Percentiles rank a stretch among this genome's conserved stretches.
Evolutionary conservation across 495 filamentous ascomycete genomes (phyloP).

Genomic region (Tuber microsphaerosporum): DNA sequence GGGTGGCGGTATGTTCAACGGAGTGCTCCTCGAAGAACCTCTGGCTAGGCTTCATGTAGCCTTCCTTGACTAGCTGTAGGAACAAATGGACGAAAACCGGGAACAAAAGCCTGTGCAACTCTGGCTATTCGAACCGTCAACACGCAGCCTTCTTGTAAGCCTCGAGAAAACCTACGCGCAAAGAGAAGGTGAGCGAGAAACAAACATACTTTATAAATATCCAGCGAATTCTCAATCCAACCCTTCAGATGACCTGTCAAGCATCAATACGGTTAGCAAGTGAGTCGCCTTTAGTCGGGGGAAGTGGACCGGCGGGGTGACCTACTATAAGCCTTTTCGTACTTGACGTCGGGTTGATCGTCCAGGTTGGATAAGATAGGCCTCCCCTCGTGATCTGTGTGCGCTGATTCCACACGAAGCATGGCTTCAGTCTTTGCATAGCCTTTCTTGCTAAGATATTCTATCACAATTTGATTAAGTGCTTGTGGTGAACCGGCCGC

Average conservation of each 20-base stretch:
- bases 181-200: not conserved
- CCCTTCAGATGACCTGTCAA: slow-evolving; percentile 55
- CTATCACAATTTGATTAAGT: slow-evolving; percentile 93
- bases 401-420: slow-evolving; percentile 81
- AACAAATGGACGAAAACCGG: slow-evolving; percentile 91
- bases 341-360: slow-evolving; percentile 68
- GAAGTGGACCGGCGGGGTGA: not conserved
- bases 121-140: slow-evolving; percentile 53
- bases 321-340: slow-evolving; percentile 62
- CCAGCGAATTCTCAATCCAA: slow-evolving; percentile 84
- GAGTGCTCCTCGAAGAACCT: slow-evolving; percentile 62
- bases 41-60: slow-evolving; percentile 61
- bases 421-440: slow-evolving; percentile 89
- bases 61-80: slow-evolving; percentile 68
- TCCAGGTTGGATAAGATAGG: slow-evolving; percentile 56
- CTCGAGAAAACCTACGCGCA: slow-evolving; percentile 39
- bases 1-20: slow-evolving; percentile 62
- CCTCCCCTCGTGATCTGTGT: slow-evolving; percentile 67
- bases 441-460: slow-evolving; percentile 92
- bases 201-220: slow-evolving; percentile 76
- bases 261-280: not conserved
- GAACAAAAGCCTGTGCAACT: slow-evolving; percentile 78
- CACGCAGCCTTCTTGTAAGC: not conserved
- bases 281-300: not conserved
- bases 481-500: slow-evolving; percentile 63